These are phyloP conservation scores for Hemileccinum impolitum DNA, from an alignment of 768 basidiomycete genomes.

Conservation along the genomic window DNA sequence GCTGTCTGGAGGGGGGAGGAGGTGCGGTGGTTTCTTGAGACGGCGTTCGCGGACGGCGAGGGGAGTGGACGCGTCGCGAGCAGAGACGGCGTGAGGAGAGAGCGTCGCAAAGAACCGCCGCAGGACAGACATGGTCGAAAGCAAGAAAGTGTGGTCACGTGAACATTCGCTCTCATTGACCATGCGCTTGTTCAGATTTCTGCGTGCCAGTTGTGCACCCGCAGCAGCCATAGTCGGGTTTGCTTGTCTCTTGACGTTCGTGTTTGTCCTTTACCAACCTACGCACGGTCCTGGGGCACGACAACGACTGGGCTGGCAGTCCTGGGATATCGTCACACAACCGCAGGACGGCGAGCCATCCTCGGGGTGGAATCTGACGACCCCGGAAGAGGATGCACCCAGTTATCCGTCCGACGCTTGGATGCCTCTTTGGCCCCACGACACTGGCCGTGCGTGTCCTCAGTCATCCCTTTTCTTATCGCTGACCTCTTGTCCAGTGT, in stretches of 20 bases:
- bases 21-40: slow-evolving; percentile 43
- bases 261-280: slow-evolving; percentile 82
- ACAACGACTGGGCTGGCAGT: slow-evolving; percentile 84
- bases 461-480: background rate
- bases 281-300: slow-evolving; percentile 63
- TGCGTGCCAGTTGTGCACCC: slow-evolving; percentile 58
- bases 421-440: slow-evolving; percentile 27
- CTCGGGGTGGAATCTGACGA: slow-evolving; percentile 15
- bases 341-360: slow-evolving; percentile 6
- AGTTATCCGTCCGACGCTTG: slow-evolving; percentile 67
- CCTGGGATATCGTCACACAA: slow-evolving; percentile 65
- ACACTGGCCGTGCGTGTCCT: slow-evolving; percentile 25
- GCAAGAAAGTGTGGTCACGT: no score
- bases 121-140: no score
- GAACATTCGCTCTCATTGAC: background rate
- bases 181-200: slow-evolving; percentile 49
- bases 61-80: slow-evolving; percentile 69
- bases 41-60: slow-evolving; percentile 72
- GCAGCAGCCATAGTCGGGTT: slow-evolving; percentile 62
- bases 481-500: slow-evolving; percentile 46
- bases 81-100: slow-evolving; percentile 40
- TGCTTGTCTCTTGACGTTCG: slow-evolving; percentile 66
- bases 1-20: slow-evolving; percentile 33
- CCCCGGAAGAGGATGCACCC: slow-evolving; percentile 48
- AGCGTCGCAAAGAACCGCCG: slow-evolving; percentile 9